Conservation (phyloP, 306 rosid species). For the Fagus crenata region DNA sequence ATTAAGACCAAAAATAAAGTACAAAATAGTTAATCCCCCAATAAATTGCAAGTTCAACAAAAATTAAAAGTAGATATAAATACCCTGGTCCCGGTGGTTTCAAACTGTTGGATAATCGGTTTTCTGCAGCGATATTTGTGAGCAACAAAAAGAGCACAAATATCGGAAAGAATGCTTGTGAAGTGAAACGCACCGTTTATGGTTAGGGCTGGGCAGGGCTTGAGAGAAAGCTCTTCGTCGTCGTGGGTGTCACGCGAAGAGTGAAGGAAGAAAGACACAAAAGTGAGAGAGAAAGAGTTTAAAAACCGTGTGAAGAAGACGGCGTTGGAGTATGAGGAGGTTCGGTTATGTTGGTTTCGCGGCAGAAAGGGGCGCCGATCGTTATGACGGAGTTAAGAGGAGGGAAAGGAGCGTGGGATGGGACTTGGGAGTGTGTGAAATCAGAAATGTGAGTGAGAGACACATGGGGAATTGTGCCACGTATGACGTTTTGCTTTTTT, state of each 20-base stretch:
- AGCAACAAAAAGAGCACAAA: not conserved
- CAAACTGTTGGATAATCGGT: not conserved
- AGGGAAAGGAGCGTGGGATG: not conserved
- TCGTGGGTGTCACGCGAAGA: no score
- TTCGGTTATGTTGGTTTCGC: conserved; percentile 7
- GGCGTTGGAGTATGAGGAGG: conserved; percentile 18
- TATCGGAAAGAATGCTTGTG: not conserved
- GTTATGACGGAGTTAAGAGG: conserved; percentile 42
- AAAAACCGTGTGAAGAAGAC: conserved; percentile 30
- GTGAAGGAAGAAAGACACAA: no score
- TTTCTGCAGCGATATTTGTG: not conserved
- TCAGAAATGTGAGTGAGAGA: not conserved
- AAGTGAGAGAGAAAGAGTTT: conserved; percentile 17
- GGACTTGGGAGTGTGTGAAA: not conserved
- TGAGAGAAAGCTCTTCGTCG: not conserved
- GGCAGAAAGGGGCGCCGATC: conserved; percentile 26
- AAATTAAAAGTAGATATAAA: not conserved
- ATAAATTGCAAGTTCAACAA: not conserved
- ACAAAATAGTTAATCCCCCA: not conserved
- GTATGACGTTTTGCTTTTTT: not conserved
- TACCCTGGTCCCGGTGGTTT: not conserved
- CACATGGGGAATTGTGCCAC: not conserved
- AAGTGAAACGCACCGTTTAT: conserved; percentile 36
- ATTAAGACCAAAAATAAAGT: not conserved
- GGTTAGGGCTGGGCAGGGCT: not conserved